A percentile compares a stretch with the other conserved stretches of the same genome.
phyloP scores from a whole-genome alignment of 495 filamentous ascomycete genomes.

The Aspergillus biplanus region DNA sequence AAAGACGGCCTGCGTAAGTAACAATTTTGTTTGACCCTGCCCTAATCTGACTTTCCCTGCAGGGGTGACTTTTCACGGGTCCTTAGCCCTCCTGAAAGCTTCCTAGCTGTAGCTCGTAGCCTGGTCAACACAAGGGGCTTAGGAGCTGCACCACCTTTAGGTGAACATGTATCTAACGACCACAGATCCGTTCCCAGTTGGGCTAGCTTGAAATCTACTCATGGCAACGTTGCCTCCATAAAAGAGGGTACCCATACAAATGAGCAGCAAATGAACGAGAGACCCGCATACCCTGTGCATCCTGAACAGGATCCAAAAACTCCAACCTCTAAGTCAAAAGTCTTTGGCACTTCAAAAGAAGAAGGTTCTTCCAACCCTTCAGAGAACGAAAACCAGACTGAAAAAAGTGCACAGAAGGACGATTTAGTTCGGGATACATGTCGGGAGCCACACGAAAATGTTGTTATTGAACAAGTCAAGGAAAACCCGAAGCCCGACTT shows the following conservation, averaged over 20 bases:
- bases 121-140: conserved; percentile 7
- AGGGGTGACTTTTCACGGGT: conserved; percentile 17
- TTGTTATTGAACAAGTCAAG: not conserved
- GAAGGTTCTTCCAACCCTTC: not conserved
- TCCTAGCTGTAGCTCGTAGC: conserved; percentile 25
- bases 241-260: not conserved
- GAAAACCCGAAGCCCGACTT: not conserved
- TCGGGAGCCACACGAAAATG: not conserved
- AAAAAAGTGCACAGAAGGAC: not conserved
- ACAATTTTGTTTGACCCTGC: not conserved
- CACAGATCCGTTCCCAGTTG: conserved; percentile 2
- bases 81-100: conserved; percentile 26
- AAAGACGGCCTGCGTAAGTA: conserved; percentile 29
- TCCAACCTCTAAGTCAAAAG: not conserved
- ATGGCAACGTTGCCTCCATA: not conserved
- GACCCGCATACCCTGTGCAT: not conserved
- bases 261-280: not conserved
- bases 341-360: not conserved
- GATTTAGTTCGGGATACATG: not conserved
- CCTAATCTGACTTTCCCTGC: conserved; percentile 18
- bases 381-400: not conserved
- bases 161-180: conserved; percentile 7
- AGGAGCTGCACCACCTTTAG: not conserved
- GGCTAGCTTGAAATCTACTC: not conserved
- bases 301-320: not conserved